Evolutionary conservation across 2,329 filamentous ascomycete genomes (phyloP), one percentile per base, ranked within the genome.

Genomic region (Proliferodiscus dingleyae): DNA sequence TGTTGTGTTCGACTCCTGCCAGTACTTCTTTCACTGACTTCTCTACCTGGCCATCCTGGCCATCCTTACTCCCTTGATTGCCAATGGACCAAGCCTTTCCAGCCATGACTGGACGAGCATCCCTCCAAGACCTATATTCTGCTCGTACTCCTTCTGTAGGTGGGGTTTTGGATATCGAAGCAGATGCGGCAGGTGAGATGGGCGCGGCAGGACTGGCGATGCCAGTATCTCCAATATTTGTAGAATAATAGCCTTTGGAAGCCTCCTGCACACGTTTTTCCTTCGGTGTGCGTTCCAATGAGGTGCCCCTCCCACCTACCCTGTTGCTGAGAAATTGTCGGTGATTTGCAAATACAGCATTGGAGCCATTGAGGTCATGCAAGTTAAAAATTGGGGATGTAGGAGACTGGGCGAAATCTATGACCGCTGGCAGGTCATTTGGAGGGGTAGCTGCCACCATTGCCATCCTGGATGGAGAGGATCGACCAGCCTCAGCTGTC

Each of bases 61-160:
- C 76, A 43, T 73, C 71, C 34, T 71, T 63, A 42, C 75, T 71
- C 7, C 67, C 71, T 18, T 73, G 70, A 3, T 76, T 77, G 2
- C 77, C 77, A 60, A 83, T 82, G 16, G 79, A 83, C 80, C 79
- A 83, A 15, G 72, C 76, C 60, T 81, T 82, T 59, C 82, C 79
- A 0, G 74, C 48, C 33, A 47, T 49, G 18, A 33, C 41, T 6
- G 54, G 51, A 21, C 43, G 53, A 30, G 51, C 49, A 50, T 59
- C 59, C 49, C 62, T 61, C 62, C 62, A 64, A 13, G 58, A 60
- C 24, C 62, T 56, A 41, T 64, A 64, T 37, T 53, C 48, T 13
- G 62, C 61, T 41, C 62, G 51, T 9, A 59, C 45, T 24, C 58
- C 61, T 39, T 63, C 62, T 7, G 52, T 57, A 8, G 62, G 62